Base-by-base conservation (phyloP, 2,329 filamentous ascomycete genomes). In the Boeremia exigua region DNA sequence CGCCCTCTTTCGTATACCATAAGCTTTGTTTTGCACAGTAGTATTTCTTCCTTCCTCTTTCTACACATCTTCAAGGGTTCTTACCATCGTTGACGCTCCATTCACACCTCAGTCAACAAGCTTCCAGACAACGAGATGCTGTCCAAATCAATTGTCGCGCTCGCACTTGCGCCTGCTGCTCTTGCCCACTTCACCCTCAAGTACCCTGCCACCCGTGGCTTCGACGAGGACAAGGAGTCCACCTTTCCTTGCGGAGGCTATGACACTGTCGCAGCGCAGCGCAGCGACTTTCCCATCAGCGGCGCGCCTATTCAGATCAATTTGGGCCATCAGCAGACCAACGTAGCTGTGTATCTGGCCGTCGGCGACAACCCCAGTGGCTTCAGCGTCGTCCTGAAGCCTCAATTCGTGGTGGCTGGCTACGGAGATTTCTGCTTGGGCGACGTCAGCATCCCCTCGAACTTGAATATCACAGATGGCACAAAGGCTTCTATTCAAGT, bases 361-460 rank as follows among this genome's bases (percentile, higher is more conserved):
- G 69, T 86, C 14, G 83, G 83, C 33, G 77, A 77, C 48, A 73
- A 84, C 50, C 80, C 81, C 1, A 79, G 80, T 66, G 86, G 85
- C 74, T 92, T 88, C 81, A 91, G 89, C 80, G 81, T 88, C 73
- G 84, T 86, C 30, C 80, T 92, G 27, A 83, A 86, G 2, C 84
- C 84, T 3, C 76, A 84, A 79, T 76, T 85, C 79, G 75, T 86
- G 80, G 78, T 84, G 74, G 68, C 86, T 77, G 74, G 89, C 68
- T 75, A 83, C 15, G 87, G 89, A 42, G 80, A 82, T 42, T 86
- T 92, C 67, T 93, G 89, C 75, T 66, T 92, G 11, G 83, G 86
- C 8, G 74, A 80, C 58, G 76, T 92, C 12, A 70, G 75, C 28
- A 74, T 89, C 4, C 86, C 86, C 6, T 65, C 70, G 15, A 77